Evolutionary conservation across 148 eudicot species (phyloP), one percentile per base, ranked within the genome.

Genomic region (Rhododendron molle): DNA sequence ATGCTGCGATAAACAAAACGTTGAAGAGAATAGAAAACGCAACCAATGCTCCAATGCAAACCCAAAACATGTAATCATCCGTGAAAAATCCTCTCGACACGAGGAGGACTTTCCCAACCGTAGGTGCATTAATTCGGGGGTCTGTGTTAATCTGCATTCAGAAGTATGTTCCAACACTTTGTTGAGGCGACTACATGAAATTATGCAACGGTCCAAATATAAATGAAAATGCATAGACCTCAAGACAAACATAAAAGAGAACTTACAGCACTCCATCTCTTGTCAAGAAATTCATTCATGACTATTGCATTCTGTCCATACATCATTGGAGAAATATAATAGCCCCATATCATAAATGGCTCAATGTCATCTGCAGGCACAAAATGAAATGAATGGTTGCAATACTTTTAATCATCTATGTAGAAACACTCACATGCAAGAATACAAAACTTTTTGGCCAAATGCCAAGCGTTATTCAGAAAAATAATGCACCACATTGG

Each of bases 301-400:
- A 89, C 95, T 44, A 94, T 83, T 50, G 97, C 97, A 82, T 92
- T 93, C 74, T 94, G 97, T 50, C 92, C 97, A 84, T 93, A 94
- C 92, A 89, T 93, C 95, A 94, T 92, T 36, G 97, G 97, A 84
- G 97, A 93, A 74, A 85, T 76, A 77, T 94, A 94, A 85, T 93
- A 94, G 65, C 87, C 97, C 97, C 95, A 94, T 83, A 87, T 89
- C 90, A 94, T 91, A 93, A 94, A 93, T 12, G 92, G 89, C 50
- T 82, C 84, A 71, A 91, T 90, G 84, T 94, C 97, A 92, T 84
- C 97, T 94, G 85, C 85, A 82, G 23, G 58, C 40, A 87, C 32
- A 78, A 67, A 14, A 77, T 21, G 47, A 32, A 83, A 85, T 15
- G n/a, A 4, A 38, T 36, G 47, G 32, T 80, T 79, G 20, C 43